Evolutionary conservation across 2,329 filamentous ascomycete genomes (phyloP).

Genomic region (Talaromyces verruculosus): DNA sequence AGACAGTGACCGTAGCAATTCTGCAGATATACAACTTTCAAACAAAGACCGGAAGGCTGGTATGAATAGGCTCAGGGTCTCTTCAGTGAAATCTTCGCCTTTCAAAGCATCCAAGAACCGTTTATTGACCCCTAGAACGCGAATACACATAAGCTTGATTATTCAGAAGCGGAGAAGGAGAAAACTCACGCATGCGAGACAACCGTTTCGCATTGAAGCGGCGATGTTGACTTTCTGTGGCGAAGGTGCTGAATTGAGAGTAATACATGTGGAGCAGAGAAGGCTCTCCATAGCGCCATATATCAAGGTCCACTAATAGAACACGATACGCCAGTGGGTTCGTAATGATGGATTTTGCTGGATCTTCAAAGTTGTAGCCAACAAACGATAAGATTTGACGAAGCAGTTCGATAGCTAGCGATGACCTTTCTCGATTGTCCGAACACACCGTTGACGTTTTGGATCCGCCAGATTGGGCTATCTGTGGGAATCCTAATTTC

Average conservation of each 20-base stretch:
- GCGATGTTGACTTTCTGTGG: constrained; percentile 84
- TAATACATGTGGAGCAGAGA: constrained; percentile 88
- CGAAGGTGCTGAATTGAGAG: constrained; percentile 84
- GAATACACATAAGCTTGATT: constrained; percentile 24
- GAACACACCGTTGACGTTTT: constrained; percentile 40
- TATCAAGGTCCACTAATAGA: constrained; percentile 86
- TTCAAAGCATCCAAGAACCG: constrained; percentile 87
- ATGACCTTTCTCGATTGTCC: constrained; percentile 50
- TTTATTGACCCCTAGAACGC: constrained; percentile 73
- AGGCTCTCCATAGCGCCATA: constrained; percentile 78
- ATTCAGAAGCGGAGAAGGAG: neutral
- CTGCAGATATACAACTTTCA: constrained; percentile 75
- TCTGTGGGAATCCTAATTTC: constrained; percentile 59
- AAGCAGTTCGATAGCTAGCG: constrained; percentile 62
- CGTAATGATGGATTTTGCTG: constrained; percentile 86
- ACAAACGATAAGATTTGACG: constrained; percentile 80
- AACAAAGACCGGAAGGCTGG: constrained; percentile 76
- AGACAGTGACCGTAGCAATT: constrained; percentile 81
- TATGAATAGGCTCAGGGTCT: constrained; percentile 74
- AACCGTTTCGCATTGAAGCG: constrained; percentile 88
- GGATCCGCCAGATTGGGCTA: constrained; percentile 42
- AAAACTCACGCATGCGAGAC: constrained; percentile 77
- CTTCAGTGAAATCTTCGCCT: constrained; percentile 70
- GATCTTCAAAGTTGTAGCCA: constrained; percentile 77
- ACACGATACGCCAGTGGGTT: constrained; percentile 94